Percentiles rank a stretch among this genome's conserved stretches.
Conservation (phyloP, 768 basidiomycete genomes). For the Gymnopilus dilepis region DNA sequence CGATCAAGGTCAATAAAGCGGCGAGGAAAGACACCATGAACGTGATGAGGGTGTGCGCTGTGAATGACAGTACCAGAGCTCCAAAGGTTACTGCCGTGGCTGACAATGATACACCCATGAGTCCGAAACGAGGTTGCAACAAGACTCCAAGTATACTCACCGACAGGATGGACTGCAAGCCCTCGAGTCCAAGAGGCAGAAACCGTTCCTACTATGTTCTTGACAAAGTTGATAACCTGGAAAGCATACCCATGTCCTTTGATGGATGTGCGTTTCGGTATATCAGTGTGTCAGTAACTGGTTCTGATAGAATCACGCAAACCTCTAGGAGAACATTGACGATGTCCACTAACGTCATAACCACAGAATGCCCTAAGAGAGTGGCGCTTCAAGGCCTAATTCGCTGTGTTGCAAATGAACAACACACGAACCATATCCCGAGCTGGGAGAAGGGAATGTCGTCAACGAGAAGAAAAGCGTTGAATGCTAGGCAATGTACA, state of each 20-base stretch:
- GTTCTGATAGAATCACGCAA: constrained; percentile 13
- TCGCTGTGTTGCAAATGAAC: too few species aligned
- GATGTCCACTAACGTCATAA: constrained; percentile 37
- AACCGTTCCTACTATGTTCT: constrained; percentile 45
- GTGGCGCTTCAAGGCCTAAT: neutral
- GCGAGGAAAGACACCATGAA: constrained; percentile 72
- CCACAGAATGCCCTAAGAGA: constrained; percentile 63
- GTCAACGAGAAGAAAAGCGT: neutral
- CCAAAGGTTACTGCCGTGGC: constrained; percentile 64
- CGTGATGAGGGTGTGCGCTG: constrained; percentile 65
- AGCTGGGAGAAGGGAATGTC: constrained; percentile 54
- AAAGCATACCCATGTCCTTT: constrained; percentile 66
- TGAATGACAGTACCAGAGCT: constrained; percentile 66
- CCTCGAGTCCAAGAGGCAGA: constrained; percentile 72
- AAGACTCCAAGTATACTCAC: constrained; percentile 42
- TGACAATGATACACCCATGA: constrained; percentile 23
- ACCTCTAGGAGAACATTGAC: constrained; percentile 42
- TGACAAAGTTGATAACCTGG: constrained; percentile 39
- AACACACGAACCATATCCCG: constrained; percentile 63
- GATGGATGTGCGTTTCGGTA: neutral
- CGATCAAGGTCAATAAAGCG: constrained; percentile 67
- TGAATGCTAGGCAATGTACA: constrained; percentile 20
- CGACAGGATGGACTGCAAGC: constrained; percentile 75
- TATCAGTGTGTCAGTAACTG: too few species aligned
- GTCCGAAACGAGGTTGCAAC: neutral